Conservation (phyloP, 23 red algal species). For the Gracilariopsis chorda region DNA sequence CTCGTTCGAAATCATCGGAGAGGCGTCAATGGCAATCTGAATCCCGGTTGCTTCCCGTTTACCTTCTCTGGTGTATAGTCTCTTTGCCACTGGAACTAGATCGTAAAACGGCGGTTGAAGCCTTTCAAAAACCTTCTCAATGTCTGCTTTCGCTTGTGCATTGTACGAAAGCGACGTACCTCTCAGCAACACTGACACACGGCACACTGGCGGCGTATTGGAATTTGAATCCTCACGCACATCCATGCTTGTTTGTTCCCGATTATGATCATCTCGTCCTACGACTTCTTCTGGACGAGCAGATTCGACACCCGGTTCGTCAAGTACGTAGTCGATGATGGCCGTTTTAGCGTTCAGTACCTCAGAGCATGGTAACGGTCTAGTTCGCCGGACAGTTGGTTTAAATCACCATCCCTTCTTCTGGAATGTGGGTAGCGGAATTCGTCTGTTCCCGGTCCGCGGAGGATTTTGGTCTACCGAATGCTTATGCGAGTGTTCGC, state of each 20-base stretch:
- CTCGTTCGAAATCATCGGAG: not conserved
- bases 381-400: no score
- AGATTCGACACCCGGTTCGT: slow-evolving; percentile 32
- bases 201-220: slow-evolving; percentile 18
- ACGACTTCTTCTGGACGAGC: not conserved
- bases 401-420: no score
- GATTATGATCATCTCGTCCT: not conserved
- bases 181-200: slow-evolving; percentile 33
- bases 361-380: slow-evolving; percentile 28
- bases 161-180: slow-evolving; percentile 47
- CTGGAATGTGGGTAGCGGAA: no score
- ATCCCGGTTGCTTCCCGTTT: slow-evolving; percentile 35
- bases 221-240: slow-evolving; percentile 3
- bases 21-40: slow-evolving; percentile 46
- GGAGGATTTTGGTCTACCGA: no score
- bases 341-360: slow-evolving; percentile 24
- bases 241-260: not conserved
- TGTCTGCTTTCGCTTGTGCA: slow-evolving; percentile 30
- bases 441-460: no score
- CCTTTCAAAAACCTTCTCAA: slow-evolving; percentile 39
- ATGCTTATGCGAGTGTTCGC: no score
- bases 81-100: slow-evolving; percentile 32
- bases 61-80: slow-evolving; percentile 23
- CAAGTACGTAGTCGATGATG: slow-evolving; percentile 55
- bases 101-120: slow-evolving; percentile 45